Percentiles rank a stretch among this genome's conserved stretches.
phyloP scores from a whole-genome alignment of 2,329 filamentous ascomycete genomes.

The Neophaeococcomyces mojaviensis region DNA sequence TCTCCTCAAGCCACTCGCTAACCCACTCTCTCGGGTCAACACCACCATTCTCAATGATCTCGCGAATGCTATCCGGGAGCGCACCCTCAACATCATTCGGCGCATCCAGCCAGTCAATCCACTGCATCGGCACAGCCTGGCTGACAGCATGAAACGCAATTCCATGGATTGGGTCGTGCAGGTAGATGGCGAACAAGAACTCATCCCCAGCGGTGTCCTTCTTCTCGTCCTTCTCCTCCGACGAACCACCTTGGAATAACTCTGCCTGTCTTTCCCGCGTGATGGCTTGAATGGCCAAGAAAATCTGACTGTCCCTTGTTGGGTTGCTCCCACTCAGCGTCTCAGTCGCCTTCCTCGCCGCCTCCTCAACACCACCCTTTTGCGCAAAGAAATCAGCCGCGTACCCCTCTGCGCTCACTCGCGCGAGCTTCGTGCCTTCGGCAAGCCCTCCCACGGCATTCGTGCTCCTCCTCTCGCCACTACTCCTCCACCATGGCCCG shows the following conservation, averaged over 20 bases:
- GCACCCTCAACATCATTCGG: slow-evolving; percentile 39
- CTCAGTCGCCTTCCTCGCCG: slow-evolving; percentile 71
- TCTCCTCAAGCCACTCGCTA: slow-evolving; percentile 92
- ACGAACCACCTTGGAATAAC: slow-evolving; percentile 58
- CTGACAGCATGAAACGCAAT: slow-evolving; percentile 79
- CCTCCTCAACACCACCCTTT: slow-evolving; percentile 70
- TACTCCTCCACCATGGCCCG: slow-evolving; percentile 83
- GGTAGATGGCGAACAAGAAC: slow-evolving; percentile 70
- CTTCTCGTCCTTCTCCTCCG: slow-evolving; percentile 27
- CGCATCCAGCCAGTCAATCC: slow-evolving; percentile 87
- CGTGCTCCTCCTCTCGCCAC: slow-evolving; percentile 60
- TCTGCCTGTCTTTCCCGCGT: slow-evolving; percentile 53
- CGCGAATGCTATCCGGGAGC: slow-evolving; percentile 77
- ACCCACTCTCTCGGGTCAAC: slow-evolving; percentile 97
- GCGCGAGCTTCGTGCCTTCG: slow-evolving; percentile 84
- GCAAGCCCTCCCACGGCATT: slow-evolving; percentile 70
- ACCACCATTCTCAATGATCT: slow-evolving; percentile 65
- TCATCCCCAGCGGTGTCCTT: slow-evolving; percentile 44
- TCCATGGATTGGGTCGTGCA: slow-evolving; percentile 78
- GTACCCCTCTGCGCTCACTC: slow-evolving; percentile 82
- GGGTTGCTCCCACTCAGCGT: slow-evolving; percentile 77
- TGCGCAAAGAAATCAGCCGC: slow-evolving; percentile 74
- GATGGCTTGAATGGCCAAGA: slow-evolving; percentile 89
- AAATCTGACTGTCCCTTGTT: slow-evolving; percentile 86
- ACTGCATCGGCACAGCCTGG: slow-evolving; percentile 74